Percentiles rank a stretch among this genome's conserved stretches.
phyloP scores from a whole-genome alignment of 2,329 filamentous ascomycete species.

The Colletotrichum falcatum region DNA sequence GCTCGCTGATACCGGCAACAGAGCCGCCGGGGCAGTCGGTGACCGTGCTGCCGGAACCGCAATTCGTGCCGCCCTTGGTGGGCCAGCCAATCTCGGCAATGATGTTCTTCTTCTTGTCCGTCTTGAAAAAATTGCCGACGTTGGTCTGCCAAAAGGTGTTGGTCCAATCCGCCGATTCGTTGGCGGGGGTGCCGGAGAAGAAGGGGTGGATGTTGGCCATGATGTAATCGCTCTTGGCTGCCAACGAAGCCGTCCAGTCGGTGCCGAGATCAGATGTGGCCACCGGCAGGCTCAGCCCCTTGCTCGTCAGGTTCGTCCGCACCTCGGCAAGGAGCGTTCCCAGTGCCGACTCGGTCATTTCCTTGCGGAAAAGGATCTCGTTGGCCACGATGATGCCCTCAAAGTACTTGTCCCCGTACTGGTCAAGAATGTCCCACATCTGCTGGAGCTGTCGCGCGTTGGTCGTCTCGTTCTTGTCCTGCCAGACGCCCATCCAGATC shows the following conservation, averaged over 20 bases:
- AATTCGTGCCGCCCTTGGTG: constrained; percentile 77
- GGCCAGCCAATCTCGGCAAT: constrained; percentile 97
- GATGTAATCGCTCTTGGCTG: constrained; percentile 80
- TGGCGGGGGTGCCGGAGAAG: constrained; percentile 82
- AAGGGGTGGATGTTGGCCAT: constrained; percentile 99
- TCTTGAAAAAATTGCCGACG: constrained; percentile 74
- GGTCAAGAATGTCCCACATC: constrained; percentile 85
- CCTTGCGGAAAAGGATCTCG: constrained; percentile 80
- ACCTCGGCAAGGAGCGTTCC: constrained; percentile 75
- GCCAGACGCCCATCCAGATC: constrained; percentile 95
- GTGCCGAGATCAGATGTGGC: constrained; percentile 91
- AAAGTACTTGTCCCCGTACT: constrained; percentile 76
- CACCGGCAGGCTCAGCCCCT: constrained; percentile 76
- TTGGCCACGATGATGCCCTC: constrained; percentile 86
- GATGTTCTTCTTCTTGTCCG: constrained; percentile 74
- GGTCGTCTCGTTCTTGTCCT: constrained; percentile 85
- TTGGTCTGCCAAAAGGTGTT: constrained; percentile 82
- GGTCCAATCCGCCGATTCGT: constrained; percentile 86
- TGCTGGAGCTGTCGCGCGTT: constrained; percentile 84
- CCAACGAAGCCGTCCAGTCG: constrained; percentile 82
- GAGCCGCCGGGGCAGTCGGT: constrained; percentile 72
- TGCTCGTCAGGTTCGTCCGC: constrained; percentile 76
- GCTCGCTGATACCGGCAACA: constrained; percentile 81
- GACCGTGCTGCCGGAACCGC: constrained; percentile 5
- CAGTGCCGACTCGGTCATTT: constrained; percentile 75